phyloP scores from a whole-genome alignment of 2,329 filamentous ascomycete species.

The Colletotrichum limetticola region DNA sequence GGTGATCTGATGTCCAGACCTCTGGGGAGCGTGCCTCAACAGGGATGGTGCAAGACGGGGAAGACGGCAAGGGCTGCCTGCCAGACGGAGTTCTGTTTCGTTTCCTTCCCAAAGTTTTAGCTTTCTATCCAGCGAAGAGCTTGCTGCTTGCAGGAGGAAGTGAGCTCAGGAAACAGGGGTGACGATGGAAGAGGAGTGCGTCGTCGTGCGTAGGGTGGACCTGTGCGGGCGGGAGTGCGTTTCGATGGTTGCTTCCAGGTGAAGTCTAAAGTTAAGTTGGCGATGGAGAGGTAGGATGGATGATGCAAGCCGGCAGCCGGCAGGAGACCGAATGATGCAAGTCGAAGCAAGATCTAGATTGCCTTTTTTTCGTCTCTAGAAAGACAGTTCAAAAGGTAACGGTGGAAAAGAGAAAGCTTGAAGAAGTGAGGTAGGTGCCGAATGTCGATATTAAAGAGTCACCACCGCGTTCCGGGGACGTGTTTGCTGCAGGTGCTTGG shows the following conservation, averaged over 20 bases:
- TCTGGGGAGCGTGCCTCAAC: neutral
- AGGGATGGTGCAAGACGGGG: constrained; percentile 18
- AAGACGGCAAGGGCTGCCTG: constrained; percentile 23
- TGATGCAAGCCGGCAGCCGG: neutral
- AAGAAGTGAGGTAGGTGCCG: neutral
- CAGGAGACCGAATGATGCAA: neutral
- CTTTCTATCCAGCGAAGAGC: neutral
- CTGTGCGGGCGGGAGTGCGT: constrained; percentile 10
- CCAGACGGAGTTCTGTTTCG: constrained; percentile 19
- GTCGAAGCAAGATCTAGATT: neutral
- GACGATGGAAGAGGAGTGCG: neutral
- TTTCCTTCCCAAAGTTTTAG: constrained; percentile 17
- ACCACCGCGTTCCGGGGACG: neutral
- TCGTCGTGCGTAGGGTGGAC: neutral
- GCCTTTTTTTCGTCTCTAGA: constrained; percentile 4
- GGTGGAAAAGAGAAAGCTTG: neutral
- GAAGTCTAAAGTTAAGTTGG: neutral
- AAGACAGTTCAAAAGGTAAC: neutral
- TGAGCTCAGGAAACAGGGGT: neutral
- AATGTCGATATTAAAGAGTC: neutral
- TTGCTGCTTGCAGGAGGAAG: neutral
- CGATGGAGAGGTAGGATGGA: neutral
- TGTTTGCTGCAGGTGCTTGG: neutral
- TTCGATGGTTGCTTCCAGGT: neutral
- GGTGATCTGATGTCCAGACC: constrained; percentile 8